Percentiles rank a stretch among this genome's conserved stretches.
These are phyloP conservation scores for Friedmanniomyces simplex DNA, from an alignment of 495 filamentous ascomycete species.

Conservation along the genomic window DNA sequence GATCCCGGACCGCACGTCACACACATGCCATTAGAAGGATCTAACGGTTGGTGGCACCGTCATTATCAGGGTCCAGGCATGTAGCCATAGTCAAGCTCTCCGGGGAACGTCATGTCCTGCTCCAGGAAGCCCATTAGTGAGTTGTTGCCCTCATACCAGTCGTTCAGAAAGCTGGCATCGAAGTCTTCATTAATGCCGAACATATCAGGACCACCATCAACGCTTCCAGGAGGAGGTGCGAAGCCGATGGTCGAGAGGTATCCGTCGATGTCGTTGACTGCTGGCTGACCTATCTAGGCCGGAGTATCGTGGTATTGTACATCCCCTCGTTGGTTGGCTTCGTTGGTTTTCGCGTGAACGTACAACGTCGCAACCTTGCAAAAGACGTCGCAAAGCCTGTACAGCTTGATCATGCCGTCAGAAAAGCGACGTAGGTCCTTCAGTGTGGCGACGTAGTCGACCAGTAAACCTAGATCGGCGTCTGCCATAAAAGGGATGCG, in stretches of 20 bases:
- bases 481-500: background rate
- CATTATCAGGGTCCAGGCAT: too few relatives aligned
- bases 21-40: too few relatives aligned
- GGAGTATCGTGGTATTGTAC: background rate
- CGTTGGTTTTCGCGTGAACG: background rate
- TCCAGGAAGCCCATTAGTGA: background rate
- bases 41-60: too few relatives aligned
- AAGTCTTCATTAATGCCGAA: background rate
- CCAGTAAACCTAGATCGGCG: background rate
- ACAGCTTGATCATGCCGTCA: background rate
- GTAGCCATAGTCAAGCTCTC: background rate
- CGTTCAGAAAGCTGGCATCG: background rate
- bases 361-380: background rate
- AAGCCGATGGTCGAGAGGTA: background rate
- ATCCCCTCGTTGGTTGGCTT: background rate
- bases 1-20: too few relatives aligned
- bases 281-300: background rate
- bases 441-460: background rate
- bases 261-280: background rate
- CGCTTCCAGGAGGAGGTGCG: background rate
- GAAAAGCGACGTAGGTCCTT: background rate
- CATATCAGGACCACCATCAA: background rate
- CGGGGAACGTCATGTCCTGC: background rate
- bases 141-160: slow-evolving; percentile 3
- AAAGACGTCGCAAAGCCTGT: background rate